Conservation (phyloP, 2,329 filamentous ascomycete species). For the Aspergillus awamori region DNA sequence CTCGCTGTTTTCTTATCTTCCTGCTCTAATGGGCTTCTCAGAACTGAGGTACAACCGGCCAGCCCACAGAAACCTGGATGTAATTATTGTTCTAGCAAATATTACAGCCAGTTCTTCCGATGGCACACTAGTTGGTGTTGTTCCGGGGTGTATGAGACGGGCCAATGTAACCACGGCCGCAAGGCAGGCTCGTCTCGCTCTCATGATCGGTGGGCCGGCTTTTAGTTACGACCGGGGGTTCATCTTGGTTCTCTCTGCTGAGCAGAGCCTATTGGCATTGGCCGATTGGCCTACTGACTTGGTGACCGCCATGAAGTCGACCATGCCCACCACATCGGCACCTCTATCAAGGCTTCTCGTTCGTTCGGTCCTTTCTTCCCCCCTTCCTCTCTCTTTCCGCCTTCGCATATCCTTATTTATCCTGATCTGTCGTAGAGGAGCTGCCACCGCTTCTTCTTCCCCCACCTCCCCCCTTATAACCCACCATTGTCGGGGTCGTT, state of each 20-base stretch:
- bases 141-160: neutral
- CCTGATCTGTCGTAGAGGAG: neutral
- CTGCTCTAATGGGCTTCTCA: neutral
- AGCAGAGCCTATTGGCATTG: neutral
- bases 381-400: neutral
- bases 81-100: constrained; percentile 7
- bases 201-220: neutral
- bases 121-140: neutral
- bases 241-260: neutral
- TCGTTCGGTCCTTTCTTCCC: neutral
- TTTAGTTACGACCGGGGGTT: neutral
- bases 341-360: neutral
- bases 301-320: neutral
- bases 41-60: neutral
- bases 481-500: no score
- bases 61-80: neutral
- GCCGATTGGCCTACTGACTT: neutral
- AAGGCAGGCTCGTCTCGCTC: neutral
- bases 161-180: neutral
- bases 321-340: neutral
- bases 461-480: no score
- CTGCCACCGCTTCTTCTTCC: no score
- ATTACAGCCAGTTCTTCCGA: constrained; percentile 2
- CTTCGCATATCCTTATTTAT: neutral
- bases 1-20: constrained; percentile 1